A percentile compares a stretch with the other conserved stretches of the same genome.
Evolutionary conservation across 2,329 filamentous ascomycete genomes (phyloP).

Genomic region (Stagonosporopsis tanaceti): DNA sequence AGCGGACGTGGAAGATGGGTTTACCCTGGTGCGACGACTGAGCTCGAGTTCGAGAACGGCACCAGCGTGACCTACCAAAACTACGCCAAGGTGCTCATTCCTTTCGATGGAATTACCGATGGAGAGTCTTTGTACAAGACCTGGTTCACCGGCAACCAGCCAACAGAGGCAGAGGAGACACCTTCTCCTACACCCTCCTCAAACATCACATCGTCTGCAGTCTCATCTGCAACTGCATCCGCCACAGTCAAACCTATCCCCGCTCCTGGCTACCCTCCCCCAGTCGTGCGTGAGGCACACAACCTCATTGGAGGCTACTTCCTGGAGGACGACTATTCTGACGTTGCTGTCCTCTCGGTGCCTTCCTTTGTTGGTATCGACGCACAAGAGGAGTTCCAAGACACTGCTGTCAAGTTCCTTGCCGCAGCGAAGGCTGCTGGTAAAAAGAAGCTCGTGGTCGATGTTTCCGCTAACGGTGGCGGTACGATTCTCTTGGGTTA

Average conservation of each 20-base stretch:
- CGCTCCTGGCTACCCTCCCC: conserved; percentile 56
- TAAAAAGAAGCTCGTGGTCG: conserved; percentile 68
- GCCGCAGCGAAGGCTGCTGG: conserved; percentile 56
- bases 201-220: conserved; percentile 18
- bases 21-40: conserved; percentile 55
- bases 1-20: conserved; percentile 52
- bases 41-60: conserved; percentile 57
- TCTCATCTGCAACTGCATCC: conserved; percentile 26
- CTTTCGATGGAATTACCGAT: conserved; percentile 53
- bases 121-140: conserved; percentile 53
- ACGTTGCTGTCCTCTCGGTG: conserved; percentile 56
- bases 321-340: conserved; percentile 55
- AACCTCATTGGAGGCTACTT: conserved; percentile 59
- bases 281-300: conserved; percentile 51
- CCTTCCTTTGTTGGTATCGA: conserved; percentile 51
- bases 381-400: conserved; percentile 51
- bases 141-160: conserved; percentile 42
- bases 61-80: conserved; percentile 52
- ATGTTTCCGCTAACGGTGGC: conserved; percentile 66
- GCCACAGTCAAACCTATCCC: conserved; percentile 36
- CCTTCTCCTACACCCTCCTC: conserved; percentile 29
- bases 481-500: conserved; percentile 68
- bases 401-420: conserved; percentile 53
- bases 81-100: conserved; percentile 53
- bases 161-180: conserved; percentile 25